Base-by-base conservation (phyloP, 192 early-diverging fungal species). In the Diversispora eburnea region DNA sequence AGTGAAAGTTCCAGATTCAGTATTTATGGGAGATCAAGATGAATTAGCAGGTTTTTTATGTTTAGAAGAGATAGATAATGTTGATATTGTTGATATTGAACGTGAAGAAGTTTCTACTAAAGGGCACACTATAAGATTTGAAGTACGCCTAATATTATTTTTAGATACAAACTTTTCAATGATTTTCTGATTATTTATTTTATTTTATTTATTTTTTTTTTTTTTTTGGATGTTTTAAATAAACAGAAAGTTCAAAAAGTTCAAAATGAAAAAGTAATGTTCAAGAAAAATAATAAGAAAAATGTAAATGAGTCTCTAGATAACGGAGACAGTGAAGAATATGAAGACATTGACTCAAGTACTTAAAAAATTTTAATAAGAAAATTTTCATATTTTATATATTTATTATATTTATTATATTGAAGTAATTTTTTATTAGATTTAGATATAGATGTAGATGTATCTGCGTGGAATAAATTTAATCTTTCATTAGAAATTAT, bases 61-160 rank as follows among this genome's bases (percentile, higher is more conserved):
- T 58, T 83, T 98, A 49, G 94, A 98, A 77, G 96, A 98, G 67
- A 77, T 95, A 33, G 90, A 92, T 43, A 92, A 87, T 62, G 89
- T 96, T 9, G 91, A 94, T 76, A 88, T 95, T 62, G 89, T 96
- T 9, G 91, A 94, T 76, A 88, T 95, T 41, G 85, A 85, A 46
- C 90, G 88, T 78, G 86, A 92, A 58, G 85, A 86, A 8, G 85
- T 84, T 48, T 79, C 76, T 0, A 87, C 88, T 7, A 91, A 92
- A 52, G 88, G 89, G 48, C 88, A 85, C 54, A 84, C 90, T 0
- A 79, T 92, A 46, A 90, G 88, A 70, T 92, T 95, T 75, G 84
- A 89, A 86, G 90, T 90, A 80, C 48, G 69, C 17, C 48, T 45
- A 19, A 20, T 17, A 12, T 22, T 42, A 3, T 49, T 10, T 20